A percentile compares a stretch with the other conserved stretches of the same genome.
These are phyloP conservation scores for Trametopsis cervina DNA, from an alignment of 768 basidiomycete species.

Conservation along the genomic window DNA sequence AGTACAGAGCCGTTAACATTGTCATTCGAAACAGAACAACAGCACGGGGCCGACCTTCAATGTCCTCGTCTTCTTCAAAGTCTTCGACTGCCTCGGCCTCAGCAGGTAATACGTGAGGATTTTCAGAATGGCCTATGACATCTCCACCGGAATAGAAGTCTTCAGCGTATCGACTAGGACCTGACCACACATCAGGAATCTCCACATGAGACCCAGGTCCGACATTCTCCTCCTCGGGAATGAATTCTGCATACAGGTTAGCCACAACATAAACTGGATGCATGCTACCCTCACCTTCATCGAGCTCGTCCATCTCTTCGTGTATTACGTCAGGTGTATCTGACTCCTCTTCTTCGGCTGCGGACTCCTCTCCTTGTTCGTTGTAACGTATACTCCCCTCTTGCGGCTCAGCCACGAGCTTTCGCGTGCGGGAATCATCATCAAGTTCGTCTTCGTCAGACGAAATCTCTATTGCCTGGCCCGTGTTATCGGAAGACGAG, in stretches of 20 bases:
- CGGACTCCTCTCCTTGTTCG: constrained; percentile 6
- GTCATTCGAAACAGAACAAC: no score
- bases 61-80: constrained; percentile 2
- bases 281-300: constrained; percentile 39
- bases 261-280: no score
- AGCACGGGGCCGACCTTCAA: no score
- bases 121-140: constrained; percentile 1
- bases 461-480: constrained; percentile 6
- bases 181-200: constrained; percentile 34
- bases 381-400: background rate
- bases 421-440: no score
- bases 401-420: background rate
- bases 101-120: constrained; percentile 24
- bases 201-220: constrained; percentile 33
- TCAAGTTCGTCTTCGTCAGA: constrained; percentile 10
- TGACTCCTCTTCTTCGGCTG: constrained; percentile 10
- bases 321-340: constrained; percentile 36
- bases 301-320: constrained; percentile 14
- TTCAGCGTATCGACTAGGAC: constrained; percentile 33
- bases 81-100: constrained; percentile 14
- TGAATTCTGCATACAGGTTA: constrained; percentile 26
- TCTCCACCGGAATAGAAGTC: constrained; percentile 42
- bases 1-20: no score
- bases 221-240: constrained; percentile 27
- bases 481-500: constrained; percentile 7